Evolutionary conservation across 2,329 filamentous ascomycete species (phyloP).

Genomic region (Cryphonectria carpinicola): DNA sequence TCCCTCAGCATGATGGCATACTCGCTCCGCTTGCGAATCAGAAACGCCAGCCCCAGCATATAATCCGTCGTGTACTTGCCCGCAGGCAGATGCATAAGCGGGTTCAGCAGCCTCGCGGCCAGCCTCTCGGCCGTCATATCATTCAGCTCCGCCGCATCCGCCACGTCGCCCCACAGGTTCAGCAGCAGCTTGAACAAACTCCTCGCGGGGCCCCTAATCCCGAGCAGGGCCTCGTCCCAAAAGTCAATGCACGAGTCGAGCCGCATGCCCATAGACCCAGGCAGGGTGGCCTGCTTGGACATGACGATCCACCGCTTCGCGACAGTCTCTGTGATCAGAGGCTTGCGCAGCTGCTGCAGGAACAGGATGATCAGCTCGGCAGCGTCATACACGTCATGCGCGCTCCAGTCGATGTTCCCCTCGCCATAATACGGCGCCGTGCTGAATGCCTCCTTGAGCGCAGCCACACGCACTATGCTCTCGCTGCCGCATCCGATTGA

Average conservation of each 20-base stretch:
- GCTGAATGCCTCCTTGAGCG: constrained; percentile 44
- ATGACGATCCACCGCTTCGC: constrained; percentile 47
- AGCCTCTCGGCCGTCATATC: constrained; percentile 50
- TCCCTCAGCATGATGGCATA: constrained; percentile 43
- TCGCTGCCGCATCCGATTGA: constrained; percentile 31
- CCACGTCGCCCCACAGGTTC: constrained; percentile 48
- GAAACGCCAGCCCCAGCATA: constrained; percentile 48
- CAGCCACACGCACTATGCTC: constrained; percentile 40
- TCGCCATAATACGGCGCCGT: constrained; percentile 42
- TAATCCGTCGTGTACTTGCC: constrained; percentile 43
- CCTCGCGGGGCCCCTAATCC: constrained; percentile 42
- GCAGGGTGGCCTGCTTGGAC: constrained; percentile 44
- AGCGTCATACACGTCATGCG: constrained; percentile 45
- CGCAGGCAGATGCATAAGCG: constrained; percentile 44
- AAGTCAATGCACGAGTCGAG: constrained; percentile 50
- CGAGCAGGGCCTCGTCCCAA: constrained; percentile 50
- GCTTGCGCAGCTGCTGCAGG: constrained; percentile 44
- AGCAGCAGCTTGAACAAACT: constrained; percentile 48
- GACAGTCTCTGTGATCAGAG: constrained; percentile 44
- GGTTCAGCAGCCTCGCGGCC: constrained; percentile 43
- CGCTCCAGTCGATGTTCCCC: constrained; percentile 41
- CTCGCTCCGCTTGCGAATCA: constrained; percentile 48
- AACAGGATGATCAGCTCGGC: constrained; percentile 46
- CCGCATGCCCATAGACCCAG: constrained; percentile 40
- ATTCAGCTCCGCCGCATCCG: constrained; percentile 43